These are phyloP conservation scores for Neurospora terricola DNA, from an alignment of 495 filamentous ascomycete genomes.

Conservation along the genomic window DNA sequence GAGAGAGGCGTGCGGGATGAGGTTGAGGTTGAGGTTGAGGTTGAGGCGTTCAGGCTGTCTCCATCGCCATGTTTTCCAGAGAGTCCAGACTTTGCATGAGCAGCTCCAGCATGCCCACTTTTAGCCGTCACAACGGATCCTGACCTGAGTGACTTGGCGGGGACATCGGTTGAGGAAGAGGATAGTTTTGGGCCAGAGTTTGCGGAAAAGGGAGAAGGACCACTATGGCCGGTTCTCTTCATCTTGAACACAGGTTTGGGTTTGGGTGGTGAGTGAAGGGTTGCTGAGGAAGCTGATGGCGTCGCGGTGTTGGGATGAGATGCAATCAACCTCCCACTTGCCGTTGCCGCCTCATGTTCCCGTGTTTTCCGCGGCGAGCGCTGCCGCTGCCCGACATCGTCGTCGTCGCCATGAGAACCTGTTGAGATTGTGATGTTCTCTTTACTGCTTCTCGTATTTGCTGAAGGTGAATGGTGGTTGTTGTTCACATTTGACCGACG, in stretches of 20 bases:
- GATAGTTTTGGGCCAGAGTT: not conserved
- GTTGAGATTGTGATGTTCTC: not conserved
- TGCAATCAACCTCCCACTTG: not conserved
- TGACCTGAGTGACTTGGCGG: constrained; percentile 8
- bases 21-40: not conserved
- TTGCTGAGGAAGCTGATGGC: not conserved
- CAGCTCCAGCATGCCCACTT: not conserved
- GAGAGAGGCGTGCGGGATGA: not conserved
- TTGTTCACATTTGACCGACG: not conserved
- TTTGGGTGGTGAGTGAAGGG: not conserved
- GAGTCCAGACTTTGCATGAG: not conserved
- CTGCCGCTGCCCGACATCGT: not conserved
- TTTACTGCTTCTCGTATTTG: not conserved
- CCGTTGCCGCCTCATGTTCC: not conserved
- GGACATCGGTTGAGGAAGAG: not conserved
- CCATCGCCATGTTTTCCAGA: constrained; percentile 1
- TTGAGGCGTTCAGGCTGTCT: not conserved
- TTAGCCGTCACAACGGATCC: not conserved
- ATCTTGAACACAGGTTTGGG: constrained; percentile 11
- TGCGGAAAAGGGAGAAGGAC: constrained; percentile 2
- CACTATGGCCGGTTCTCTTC: constrained; percentile 9
- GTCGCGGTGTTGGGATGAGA: not conserved
- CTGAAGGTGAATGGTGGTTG: not conserved
- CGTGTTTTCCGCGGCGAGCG: not conserved
- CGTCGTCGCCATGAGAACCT: not conserved